Conservation (phyloP, 2,329 filamentous ascomycete genomes). For the Claviceps sp. region DNA sequence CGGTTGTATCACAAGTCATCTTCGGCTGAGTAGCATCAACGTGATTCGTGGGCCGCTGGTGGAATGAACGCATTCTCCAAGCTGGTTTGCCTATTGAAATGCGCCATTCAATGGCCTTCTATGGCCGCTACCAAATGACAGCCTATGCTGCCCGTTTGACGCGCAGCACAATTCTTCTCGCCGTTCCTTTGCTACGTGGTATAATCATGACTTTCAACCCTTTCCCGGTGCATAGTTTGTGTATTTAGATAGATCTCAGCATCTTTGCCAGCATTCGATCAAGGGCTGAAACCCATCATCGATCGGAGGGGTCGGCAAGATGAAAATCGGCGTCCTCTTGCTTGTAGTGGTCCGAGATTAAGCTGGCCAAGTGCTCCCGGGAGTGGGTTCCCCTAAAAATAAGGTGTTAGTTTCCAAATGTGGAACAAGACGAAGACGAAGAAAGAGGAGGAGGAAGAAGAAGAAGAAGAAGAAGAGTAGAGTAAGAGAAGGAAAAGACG, state of each 20-base stretch:
- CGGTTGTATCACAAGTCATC: no score
- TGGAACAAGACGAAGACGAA: neutral
- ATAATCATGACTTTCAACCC: neutral
- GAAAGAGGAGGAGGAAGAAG: neutral
- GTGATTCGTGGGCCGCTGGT: neutral
- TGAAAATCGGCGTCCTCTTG: slow-evolving; percentile 55
- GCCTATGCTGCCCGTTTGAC: slow-evolving; percentile 6
- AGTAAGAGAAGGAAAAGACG: neutral
- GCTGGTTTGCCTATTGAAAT: neutral
- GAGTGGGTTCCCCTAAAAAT: slow-evolving; percentile 49
- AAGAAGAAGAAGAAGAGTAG: neutral
- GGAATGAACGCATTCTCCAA: neutral
- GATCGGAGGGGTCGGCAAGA: slow-evolving; percentile 25
- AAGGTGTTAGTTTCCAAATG: neutral
- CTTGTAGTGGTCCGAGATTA: slow-evolving; percentile 65
- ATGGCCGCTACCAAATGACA: neutral
- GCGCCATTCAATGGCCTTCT: neutral
- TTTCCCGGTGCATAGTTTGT: neutral
- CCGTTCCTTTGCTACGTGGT: neutral
- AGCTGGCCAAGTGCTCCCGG: slow-evolving; percentile 57
- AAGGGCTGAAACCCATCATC: slow-evolving; percentile 2
- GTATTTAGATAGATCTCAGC: neutral
- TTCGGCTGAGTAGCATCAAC: neutral
- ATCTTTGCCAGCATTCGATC: neutral
- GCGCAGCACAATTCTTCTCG: neutral